Evolutionary conservation across 805 yeast species (phyloP).

Genomic region (Phaffomyces antillensis): DNA sequence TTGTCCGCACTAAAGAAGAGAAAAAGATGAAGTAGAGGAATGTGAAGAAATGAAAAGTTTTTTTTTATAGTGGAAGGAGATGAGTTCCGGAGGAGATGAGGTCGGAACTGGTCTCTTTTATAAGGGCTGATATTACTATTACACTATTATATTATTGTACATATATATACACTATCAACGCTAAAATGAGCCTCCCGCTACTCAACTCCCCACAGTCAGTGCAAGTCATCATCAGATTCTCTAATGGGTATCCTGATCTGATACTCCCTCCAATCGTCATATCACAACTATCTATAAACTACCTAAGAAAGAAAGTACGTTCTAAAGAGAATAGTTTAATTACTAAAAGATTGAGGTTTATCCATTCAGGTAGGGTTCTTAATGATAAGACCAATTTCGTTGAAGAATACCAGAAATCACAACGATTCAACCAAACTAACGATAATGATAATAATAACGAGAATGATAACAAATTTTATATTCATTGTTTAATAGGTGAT

Average conservation of each 20-base stretch:
- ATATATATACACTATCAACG: too few species aligned
- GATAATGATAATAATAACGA: constrained; percentile 19
- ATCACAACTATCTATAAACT: constrained; percentile 29
- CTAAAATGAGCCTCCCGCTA: too few species aligned
- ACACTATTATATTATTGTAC: too few species aligned
- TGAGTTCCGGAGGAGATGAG: background rate
- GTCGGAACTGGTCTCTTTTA: too few species aligned
- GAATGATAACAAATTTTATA: constrained; percentile 38
- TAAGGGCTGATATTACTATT: too few species aligned
- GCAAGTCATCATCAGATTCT: constrained; percentile 35
- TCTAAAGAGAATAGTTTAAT: constrained; percentile 18
- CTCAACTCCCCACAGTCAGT: background rate
- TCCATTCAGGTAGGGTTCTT: constrained; percentile 62
- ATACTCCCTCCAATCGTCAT: constrained; percentile 28
- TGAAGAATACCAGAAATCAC: constrained; percentile 36
- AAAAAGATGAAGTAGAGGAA: constrained; percentile 3
- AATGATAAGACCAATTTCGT: constrained; percentile 48
- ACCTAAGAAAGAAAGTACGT: constrained; percentile 39
- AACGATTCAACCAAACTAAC: constrained; percentile 7
- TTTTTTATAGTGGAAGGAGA: background rate
- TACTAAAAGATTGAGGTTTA: constrained; percentile 49
- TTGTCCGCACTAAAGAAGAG: constrained; percentile 52
- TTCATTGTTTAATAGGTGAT: constrained; percentile 79
- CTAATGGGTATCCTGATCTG: constrained; percentile 37
- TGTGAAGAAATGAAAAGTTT: constrained; percentile 1